Percentiles rank a stretch among this genome's conserved stretches.
These are phyloP conservation scores for Theobroma grandiflorum DNA, from an alignment of 441 rosid genomes.

Conservation along the genomic window DNA sequence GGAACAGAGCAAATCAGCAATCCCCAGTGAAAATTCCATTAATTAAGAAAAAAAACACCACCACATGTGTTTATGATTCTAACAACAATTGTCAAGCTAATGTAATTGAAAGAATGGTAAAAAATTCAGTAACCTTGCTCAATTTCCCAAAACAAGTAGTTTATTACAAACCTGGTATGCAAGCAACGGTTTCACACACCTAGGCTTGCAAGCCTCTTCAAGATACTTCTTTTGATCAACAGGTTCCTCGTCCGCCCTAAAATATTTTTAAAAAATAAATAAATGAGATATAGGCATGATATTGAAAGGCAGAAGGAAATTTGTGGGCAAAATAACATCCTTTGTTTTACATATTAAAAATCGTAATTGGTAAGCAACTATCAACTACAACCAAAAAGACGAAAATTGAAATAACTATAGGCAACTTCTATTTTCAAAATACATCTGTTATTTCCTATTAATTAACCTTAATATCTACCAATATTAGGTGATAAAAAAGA, in stretches of 20 bases:
- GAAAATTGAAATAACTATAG: neutral
- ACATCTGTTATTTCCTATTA: neutral
- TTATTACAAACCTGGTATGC: constrained; percentile 56
- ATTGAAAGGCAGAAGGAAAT: neutral
- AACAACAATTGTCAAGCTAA: constrained; percentile 4
- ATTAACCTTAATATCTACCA: neutral
- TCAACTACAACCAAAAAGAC: neutral
- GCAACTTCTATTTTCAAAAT: neutral
- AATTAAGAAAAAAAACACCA: neutral
- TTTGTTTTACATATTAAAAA: neutral
- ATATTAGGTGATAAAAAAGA: constrained; percentile 5
- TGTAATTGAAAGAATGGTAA: neutral
- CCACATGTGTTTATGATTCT: neutral
- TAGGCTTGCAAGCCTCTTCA: constrained; percentile 78
- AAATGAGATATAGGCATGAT: neutral
- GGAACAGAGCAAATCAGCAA: neutral
- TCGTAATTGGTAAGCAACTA: constrained; percentile 4
- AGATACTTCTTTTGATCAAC: constrained; percentile 68
- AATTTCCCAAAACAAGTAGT: neutral
- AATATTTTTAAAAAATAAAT: constrained; percentile 21
- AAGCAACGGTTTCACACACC: constrained; percentile 66
- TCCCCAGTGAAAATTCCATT: neutral
- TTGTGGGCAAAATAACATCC: neutral
- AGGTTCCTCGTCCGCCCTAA: constrained; percentile 79
- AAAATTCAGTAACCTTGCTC: neutral